Evolutionary conservation across 768 basidiomycete genomes (phyloP), one percentile per base, ranked within the genome.

Genomic region (Phylloporus rhodoxanthus): DNA sequence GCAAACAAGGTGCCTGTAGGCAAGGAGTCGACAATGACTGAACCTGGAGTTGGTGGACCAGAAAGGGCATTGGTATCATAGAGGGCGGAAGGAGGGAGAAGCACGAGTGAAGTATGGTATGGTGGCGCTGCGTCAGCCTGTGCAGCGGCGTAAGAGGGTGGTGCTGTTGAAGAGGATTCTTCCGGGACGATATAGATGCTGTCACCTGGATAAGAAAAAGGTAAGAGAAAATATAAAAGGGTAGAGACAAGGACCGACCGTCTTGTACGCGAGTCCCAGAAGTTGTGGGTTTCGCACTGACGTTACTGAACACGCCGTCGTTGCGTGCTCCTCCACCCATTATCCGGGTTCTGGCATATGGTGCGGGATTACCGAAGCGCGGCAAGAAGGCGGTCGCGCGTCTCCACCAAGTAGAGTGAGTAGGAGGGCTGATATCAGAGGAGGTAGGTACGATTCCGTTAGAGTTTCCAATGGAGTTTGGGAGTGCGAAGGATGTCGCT

Each of bases 51-150:
- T 43, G 54, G 55, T 21, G 59, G 26, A 29, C 62, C 57, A 25
- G 80, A 65, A 14, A 83, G 72, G 14, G 81, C 67, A 54, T 80
- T 83, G 30, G 60, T 21, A 17, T 64, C 56, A 14, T 57, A 63
- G 15, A 55, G 30, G 10, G 48, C 37, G 9, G 56, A 53, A 4
- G 67, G 57, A 8, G 94, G 92, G 7, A 94, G 84, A 64, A 97
- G 90, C n/a, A 98, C 81, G 2, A 91, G 94, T 2, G 91, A 96
- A 57, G 97, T 95, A 83, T 92, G 97, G 69, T 99, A 99, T 1
- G 93, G 89, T 4, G 96, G 96, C 7, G 92, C 93, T n/a, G 91
- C 83, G 68, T 99, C 96, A 14, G 88, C 84, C 63, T 94, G 85
- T 9, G 96, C 96, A 26, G 82, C 76, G 13, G 90, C 85, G 66